phyloP scores from a whole-genome alignment of 305 asterid species.

The Fraxinus nigra region DNA sequence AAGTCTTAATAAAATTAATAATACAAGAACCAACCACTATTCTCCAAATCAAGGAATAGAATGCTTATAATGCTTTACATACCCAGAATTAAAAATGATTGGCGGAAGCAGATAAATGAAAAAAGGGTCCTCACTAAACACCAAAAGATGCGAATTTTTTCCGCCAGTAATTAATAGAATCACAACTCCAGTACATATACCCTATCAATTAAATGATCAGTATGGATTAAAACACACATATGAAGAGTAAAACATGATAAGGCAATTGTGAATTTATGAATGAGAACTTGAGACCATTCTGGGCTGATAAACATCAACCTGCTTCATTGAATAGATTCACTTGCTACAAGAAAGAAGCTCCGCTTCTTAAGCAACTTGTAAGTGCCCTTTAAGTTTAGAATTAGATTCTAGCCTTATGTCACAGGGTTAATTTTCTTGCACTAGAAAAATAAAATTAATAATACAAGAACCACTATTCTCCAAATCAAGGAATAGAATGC shows the following conservation, averaged over 20 bases:
- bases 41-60: not conserved
- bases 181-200: conserved; percentile 58
- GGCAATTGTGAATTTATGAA: too few relatives aligned
- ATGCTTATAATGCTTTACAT: conserved; percentile 9
- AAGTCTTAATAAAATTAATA: not conserved
- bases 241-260: too few relatives aligned
- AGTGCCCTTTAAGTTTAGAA: too few relatives aligned
- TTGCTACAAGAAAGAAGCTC: too few relatives aligned
- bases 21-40: too few relatives aligned
- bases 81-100: conserved; percentile 89
- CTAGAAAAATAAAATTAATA: not conserved
- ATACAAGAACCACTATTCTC: not conserved
- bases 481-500: not conserved
- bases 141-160: conserved; percentile 69
- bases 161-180: conserved; percentile 60
- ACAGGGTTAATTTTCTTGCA: too few relatives aligned
- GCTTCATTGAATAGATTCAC: too few relatives aligned
- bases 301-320: too few relatives aligned
- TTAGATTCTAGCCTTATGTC: too few relatives aligned
- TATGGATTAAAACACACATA: too few relatives aligned
- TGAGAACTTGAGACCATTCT: too few relatives aligned
- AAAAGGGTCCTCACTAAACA: conserved; percentile 84
- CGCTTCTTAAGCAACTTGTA: too few relatives aligned
- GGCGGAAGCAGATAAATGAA: conserved; percentile 88
- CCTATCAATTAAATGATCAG: conserved; percentile 43